phyloP scores from a whole-genome alignment of 2,329 filamentous ascomycete genomes.

The Fusarium armeniacum region DNA sequence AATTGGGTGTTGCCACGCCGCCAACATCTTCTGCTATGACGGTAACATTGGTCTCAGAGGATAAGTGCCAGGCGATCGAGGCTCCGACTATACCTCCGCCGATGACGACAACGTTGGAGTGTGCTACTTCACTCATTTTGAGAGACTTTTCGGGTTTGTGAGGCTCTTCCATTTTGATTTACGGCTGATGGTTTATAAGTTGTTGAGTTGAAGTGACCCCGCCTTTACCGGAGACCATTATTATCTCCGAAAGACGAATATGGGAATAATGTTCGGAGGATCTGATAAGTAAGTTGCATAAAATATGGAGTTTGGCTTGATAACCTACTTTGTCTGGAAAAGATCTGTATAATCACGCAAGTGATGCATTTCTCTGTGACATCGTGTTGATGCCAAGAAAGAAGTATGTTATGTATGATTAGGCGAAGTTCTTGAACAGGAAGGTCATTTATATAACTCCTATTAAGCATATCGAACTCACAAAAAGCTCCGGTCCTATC shows the following conservation, averaged over 20 bases:
- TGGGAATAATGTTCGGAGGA: background rate
- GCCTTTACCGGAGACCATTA: slow-evolving; percentile 9
- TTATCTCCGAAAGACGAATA: background rate
- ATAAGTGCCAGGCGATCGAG: slow-evolving; percentile 39
- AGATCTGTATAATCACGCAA: slow-evolving; percentile 1
- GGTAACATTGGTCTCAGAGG: slow-evolving; percentile 29
- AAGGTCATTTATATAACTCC: background rate
- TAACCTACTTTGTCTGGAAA: slow-evolving; percentile 1
- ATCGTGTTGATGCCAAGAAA: slow-evolving; percentile 3
- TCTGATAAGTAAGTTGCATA: background rate
- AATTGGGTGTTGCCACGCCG: slow-evolving; percentile 24
- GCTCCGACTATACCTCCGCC: slow-evolving; percentile 40
- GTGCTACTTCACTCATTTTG: background rate
- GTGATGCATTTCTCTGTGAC: background rate
- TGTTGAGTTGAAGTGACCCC: background rate
- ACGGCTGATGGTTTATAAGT: background rate
- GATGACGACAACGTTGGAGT: slow-evolving; percentile 29
- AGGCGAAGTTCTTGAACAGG: slow-evolving; percentile 3
- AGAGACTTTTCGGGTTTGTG: background rate
- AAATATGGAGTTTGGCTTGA: slow-evolving; percentile 2
- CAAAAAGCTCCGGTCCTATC: too few relatives aligned
- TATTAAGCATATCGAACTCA: too few relatives aligned
- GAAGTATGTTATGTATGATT: background rate
- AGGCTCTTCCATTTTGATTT: background rate
- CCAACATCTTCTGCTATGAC: slow-evolving; percentile 36